These are phyloP conservation scores for Rhododendron ovatum DNA, from an alignment of 148 eudicot genomes.

Conservation along the genomic window DNA sequence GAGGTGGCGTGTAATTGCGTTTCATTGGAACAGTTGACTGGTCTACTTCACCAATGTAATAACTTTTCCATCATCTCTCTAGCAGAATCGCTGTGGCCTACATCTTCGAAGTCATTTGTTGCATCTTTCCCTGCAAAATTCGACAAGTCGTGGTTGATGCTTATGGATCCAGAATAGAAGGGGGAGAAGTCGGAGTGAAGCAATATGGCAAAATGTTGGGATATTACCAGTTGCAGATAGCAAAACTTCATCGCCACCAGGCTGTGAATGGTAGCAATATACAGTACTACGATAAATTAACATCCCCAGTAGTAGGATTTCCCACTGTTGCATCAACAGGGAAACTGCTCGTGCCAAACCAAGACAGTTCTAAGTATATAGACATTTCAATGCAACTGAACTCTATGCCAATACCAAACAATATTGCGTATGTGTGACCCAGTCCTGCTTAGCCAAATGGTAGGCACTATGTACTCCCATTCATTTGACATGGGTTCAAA, in stretches of 20 bases:
- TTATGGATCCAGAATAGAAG: neutral
- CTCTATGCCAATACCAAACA: neutral
- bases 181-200: neutral
- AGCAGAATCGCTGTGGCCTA: slow-evolving; percentile 78
- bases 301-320: neutral
- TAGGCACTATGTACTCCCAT: no score
- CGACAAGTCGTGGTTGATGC: neutral
- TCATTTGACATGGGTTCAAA: no score
- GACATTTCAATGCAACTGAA: neutral
- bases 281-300: neutral
- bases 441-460: neutral
- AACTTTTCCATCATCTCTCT: slow-evolving; percentile 64
- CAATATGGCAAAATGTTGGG: neutral
- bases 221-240: slow-evolving; percentile 77
- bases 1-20: slow-evolving; percentile 41
- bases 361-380: neutral
- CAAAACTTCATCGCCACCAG: slow-evolving; percentile 92
- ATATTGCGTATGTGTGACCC: neutral
- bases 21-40: slow-evolving; percentile 46
- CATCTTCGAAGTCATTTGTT: slow-evolving; percentile 77
- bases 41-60: slow-evolving; percentile 61
- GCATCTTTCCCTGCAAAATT: slow-evolving; percentile 69
- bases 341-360: neutral
- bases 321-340: neutral
- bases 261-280: slow-evolving; percentile 5